phyloP scores from a whole-genome alignment of 176 grass and related monocot species.

The Alloteropsis semialata region DNA sequence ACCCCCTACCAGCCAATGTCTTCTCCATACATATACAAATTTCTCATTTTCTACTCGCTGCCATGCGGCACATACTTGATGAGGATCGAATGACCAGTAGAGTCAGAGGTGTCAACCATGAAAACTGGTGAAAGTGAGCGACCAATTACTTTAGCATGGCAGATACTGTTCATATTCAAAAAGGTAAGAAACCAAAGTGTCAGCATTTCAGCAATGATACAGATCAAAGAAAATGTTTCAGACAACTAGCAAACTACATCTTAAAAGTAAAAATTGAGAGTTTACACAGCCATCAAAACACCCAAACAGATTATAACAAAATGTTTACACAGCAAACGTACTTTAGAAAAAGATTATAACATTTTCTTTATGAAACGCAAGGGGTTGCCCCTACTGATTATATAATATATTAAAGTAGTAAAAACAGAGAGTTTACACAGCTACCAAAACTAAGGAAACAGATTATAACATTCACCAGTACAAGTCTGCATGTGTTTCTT shows the following conservation, averaged over 20 bases:
- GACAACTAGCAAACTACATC: neutral
- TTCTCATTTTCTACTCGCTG: neutral
- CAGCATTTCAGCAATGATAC: neutral
- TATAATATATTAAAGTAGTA: too few relatives aligned
- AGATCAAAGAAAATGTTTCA: neutral
- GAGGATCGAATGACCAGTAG: slow-evolving; percentile 18
- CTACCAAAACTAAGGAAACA: neutral
- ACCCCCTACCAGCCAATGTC: neutral
- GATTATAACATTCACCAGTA: neutral
- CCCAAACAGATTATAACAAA: too few relatives aligned
- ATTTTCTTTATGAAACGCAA: too few relatives aligned
- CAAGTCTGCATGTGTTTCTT: neutral
- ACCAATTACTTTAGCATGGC: slow-evolving; percentile 75
- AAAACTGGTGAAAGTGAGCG: slow-evolving; percentile 50
- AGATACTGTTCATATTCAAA: slow-evolving; percentile 49
- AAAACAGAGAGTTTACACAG: too few relatives aligned
- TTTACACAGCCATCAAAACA: too few relatives aligned
- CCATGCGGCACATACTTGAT: slow-evolving; percentile 48
- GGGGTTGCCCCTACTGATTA: too few relatives aligned
- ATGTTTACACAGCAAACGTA: too few relatives aligned
- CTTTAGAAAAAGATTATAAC: too few relatives aligned
- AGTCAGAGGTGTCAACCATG: slow-evolving; percentile 32
- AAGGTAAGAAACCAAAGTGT: neutral
- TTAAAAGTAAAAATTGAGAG: too few relatives aligned
- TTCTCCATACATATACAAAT: neutral